phyloP scores from a whole-genome alignment of 345 rosid species.

The Kernera saxatilis region DNA sequence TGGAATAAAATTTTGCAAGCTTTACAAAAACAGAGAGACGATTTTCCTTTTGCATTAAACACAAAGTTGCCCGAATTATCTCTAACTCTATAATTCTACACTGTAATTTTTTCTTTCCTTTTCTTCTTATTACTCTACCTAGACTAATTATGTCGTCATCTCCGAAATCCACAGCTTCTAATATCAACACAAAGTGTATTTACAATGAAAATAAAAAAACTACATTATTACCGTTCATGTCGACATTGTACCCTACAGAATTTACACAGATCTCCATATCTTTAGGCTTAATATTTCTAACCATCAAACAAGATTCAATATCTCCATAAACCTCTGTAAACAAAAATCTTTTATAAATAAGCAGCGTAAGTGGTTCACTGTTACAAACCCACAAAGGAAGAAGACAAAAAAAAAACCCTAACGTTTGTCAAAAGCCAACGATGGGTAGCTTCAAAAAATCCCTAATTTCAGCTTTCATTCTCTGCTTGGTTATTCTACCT shows the following conservation, averaged over 20 bases:
- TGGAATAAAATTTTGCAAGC: too few species aligned
- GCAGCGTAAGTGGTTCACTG: conserved; percentile 13
- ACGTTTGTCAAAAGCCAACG: conserved; percentile 4
- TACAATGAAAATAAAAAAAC: background rate
- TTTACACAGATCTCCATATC: background rate
- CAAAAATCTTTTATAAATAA: background rate
- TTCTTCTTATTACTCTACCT: background rate
- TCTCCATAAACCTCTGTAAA: background rate
- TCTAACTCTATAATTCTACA: background rate
- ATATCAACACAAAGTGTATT: background rate
- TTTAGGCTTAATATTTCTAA: background rate
- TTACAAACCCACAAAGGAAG: background rate
- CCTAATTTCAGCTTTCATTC: background rate
- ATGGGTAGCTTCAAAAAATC: conserved; percentile 12
- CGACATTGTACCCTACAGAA: background rate
- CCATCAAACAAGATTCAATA: background rate
- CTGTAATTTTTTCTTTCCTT: background rate
- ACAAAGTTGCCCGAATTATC: background rate
- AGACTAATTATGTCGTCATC: conserved; percentile 23
- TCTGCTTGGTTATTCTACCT: conserved; percentile 1
- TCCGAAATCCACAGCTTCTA: background rate
- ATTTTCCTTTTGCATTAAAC: background rate
- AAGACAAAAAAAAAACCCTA: background rate
- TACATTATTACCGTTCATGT: conserved; percentile 12
- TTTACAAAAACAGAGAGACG: too few species aligned